These are phyloP conservation scores for Castanea sativa DNA, from an alignment of 306 rosid species.

Conservation along the genomic window DNA sequence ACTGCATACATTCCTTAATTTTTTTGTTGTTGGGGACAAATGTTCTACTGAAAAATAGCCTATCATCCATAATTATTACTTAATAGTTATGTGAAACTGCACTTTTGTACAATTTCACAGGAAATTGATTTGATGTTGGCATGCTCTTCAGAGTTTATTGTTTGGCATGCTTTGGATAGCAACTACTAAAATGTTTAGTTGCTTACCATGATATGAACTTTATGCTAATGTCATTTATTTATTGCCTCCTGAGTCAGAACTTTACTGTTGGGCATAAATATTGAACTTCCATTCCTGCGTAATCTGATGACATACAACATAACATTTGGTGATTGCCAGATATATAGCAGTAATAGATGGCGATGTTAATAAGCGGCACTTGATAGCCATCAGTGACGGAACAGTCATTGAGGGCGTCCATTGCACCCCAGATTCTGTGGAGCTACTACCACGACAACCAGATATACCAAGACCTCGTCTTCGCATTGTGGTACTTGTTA, in stretches of 20 bases:
- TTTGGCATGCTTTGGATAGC: background rate
- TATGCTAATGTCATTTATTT: constrained; percentile 4
- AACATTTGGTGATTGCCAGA: constrained; percentile 44
- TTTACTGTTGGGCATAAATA: background rate
- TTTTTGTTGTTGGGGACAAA: background rate
- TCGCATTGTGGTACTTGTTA: constrained; percentile 70
- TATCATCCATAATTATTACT: background rate
- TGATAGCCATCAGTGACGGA: constrained; percentile 72
- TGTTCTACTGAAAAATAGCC: background rate
- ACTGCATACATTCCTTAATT: constrained; percentile 11
- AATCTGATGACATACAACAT: constrained; percentile 19
- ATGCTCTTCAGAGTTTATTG: background rate
- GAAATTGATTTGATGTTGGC: background rate
- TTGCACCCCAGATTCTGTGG: constrained; percentile 80
- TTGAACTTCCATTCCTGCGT: constrained; percentile 7
- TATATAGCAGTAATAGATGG: constrained; percentile 87
- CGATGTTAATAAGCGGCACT: constrained; percentile 65
- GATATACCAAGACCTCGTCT: constrained; percentile 67
- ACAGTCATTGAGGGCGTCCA: constrained; percentile 69
- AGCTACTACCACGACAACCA: constrained; percentile 69
- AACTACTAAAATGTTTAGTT: background rate
- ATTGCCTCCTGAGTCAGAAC: background rate
- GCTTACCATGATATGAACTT: background rate
- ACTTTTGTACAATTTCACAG: background rate
- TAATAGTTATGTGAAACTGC: background rate